Conservation (phyloP, 164 flowering plant species). For the Aristolochia californica region DNA sequence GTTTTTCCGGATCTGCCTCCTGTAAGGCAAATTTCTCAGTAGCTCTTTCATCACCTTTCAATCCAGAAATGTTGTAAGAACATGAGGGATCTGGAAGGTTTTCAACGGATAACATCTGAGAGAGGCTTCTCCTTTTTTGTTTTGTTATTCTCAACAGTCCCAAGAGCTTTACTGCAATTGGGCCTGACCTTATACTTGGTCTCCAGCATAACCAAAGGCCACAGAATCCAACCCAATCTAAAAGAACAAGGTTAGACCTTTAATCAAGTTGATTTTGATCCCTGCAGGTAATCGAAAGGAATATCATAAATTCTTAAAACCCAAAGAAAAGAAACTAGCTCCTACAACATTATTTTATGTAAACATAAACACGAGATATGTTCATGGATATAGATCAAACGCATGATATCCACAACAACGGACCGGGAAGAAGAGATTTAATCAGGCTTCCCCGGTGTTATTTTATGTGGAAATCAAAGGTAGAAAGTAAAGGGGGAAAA, state of each 20-base stretch:
- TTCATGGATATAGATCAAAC: too few relatives aligned
- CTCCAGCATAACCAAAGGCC: conserved; percentile 50
- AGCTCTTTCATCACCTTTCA: conserved; percentile 34
- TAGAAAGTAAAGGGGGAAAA: too few relatives aligned
- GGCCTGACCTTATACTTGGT: conserved; percentile 24
- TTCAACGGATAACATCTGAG: conserved; percentile 91
- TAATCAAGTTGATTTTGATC: conserved; percentile 5
- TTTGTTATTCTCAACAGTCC: conserved; percentile 25
- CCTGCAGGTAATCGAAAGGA: conserved; percentile 13
- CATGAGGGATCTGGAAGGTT: conserved; percentile 60
- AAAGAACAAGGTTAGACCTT: conserved; percentile 1
- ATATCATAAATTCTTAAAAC: conserved; percentile 3
- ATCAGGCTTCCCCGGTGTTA: conserved; percentile 18
- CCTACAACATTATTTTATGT: conserved; percentile 58
- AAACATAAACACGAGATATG: conserved; percentile 12
- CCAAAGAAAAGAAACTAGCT: not conserved
- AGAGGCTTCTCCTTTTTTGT: conserved; percentile 43
- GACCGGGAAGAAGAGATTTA: not conserved
- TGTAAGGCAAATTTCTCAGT: conserved; percentile 20
- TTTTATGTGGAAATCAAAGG: conserved; percentile 33
- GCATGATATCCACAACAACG: conserved; percentile 9
- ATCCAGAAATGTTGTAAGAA: conserved; percentile 22
- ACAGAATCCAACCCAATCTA: not conserved
- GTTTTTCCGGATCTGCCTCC: conserved; percentile 31
- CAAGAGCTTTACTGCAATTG: conserved; percentile 27